A percentile compares a stretch with the other conserved stretches of the same genome.
These are phyloP conservation scores for Cryptosporidium meleagridis DNA, from an alignment of 169 alveolate genomes.

Conservation along the genomic window DNA sequence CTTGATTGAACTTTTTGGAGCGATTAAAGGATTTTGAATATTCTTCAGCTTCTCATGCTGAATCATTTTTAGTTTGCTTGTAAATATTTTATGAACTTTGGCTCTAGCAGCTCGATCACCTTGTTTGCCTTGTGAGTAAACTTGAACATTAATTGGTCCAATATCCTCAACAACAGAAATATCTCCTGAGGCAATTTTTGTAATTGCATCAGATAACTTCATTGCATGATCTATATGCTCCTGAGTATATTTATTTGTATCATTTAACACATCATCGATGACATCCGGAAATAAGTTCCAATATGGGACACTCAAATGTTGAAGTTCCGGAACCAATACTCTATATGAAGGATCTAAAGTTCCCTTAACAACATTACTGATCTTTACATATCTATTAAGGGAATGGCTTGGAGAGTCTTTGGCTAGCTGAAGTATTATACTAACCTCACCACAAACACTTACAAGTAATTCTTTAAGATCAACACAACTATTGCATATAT, in stretches of 20 bases:
- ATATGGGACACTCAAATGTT: conserved; percentile 71
- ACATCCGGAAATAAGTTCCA: conserved; percentile 43
- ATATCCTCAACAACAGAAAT: conserved; percentile 55
- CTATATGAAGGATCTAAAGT: conserved; percentile 63
- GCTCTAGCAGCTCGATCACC: conserved; percentile 13
- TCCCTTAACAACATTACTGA: conserved; percentile 63
- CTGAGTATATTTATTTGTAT: conserved; percentile 53
- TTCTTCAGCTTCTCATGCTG: conserved; percentile 40
- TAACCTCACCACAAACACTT: conserved; percentile 64
- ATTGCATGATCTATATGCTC: conserved; percentile 66
- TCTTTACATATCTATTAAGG: conserved; percentile 62
- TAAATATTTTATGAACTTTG: conserved; percentile 53
- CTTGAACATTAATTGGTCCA: conserved; percentile 39
- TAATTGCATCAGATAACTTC: conserved; percentile 64
- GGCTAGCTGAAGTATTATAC: conserved; percentile 65
- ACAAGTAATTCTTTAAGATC: conserved; percentile 48
- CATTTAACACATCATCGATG: conserved; percentile 46
- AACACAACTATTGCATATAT: conserved; percentile 45
- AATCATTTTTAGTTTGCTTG: conserved; percentile 49
- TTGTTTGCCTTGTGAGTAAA: conserved; percentile 2
- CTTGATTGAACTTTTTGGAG: conserved; percentile 24
- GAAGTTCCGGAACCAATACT: conserved; percentile 73
- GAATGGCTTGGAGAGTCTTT: conserved; percentile 67
- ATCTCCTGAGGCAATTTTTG: conserved; percentile 49
- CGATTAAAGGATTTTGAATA: conserved; percentile 44